phyloP scores from a whole-genome alignment of 2,329 filamentous ascomycete species.

The Botryotinia globosa region DNA sequence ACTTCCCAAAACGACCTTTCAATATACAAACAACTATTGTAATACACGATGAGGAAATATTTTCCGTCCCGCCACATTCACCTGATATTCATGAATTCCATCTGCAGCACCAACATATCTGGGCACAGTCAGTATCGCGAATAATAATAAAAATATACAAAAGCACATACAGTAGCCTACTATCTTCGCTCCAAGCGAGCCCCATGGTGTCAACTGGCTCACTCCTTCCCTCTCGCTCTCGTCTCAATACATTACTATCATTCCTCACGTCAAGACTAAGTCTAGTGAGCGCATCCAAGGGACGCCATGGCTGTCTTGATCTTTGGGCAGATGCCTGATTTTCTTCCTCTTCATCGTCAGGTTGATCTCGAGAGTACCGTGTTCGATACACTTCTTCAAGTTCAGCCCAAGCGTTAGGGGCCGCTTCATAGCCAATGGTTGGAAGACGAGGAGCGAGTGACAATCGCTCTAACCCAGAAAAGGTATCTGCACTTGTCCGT shows the following conservation, averaged over 20 bases:
- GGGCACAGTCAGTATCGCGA: conserved; percentile 15
- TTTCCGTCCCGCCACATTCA: conserved; percentile 63
- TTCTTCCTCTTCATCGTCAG: conserved; percentile 35
- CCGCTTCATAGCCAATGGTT: conserved; percentile 33
- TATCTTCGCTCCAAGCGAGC: conserved; percentile 60
- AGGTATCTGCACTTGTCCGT: conserved; percentile 30
- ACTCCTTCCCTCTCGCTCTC: conserved; percentile 23
- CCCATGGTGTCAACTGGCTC: conserved; percentile 57
- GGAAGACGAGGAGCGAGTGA: conserved; percentile 32
- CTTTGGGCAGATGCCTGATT: conserved; percentile 37
- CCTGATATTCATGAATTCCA: conserved; percentile 71
- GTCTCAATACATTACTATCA: conserved; percentile 33
- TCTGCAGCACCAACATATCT: conserved; percentile 66
- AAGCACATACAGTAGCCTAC: conserved; percentile 53
- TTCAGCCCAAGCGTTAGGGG: conserved; percentile 42
- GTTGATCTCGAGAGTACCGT: conserved; percentile 37
- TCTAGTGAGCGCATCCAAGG: conserved; percentile 25
- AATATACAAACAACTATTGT: conserved; percentile 41
- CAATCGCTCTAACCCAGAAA: conserved; percentile 31
- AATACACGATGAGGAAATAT: conserved; percentile 54
- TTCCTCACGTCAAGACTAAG: conserved; percentile 33
- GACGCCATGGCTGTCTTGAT: conserved; percentile 34
- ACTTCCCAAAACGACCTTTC: not conserved
- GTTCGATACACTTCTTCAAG: conserved; percentile 44
- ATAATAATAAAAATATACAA: not conserved